Conservation (phyloP, 768 basidiomycete genomes). For the Pleurotus cornucopiae region DNA sequence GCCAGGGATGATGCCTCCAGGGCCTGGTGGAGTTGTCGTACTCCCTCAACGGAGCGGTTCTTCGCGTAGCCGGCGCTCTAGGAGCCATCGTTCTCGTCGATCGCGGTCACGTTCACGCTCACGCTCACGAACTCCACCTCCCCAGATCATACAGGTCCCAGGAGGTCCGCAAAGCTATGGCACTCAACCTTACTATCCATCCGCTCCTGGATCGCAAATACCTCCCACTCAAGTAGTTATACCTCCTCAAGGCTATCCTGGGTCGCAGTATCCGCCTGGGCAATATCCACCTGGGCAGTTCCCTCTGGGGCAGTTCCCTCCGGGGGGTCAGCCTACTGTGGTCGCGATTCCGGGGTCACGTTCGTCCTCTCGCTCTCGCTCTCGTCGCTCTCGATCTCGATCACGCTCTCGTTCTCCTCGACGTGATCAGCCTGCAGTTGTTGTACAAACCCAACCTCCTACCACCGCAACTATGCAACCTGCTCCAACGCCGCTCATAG, state of each 20-base stretch:
- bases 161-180: background rate
- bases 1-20: background rate
- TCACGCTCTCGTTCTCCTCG: constrained; percentile 19
- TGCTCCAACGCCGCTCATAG: constrained; percentile 10
- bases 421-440: background rate
- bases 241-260: too few relatives aligned
- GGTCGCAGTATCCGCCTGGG: too few relatives aligned
- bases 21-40: background rate
- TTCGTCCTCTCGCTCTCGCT: too few relatives aligned
- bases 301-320: too few relatives aligned
- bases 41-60: background rate
- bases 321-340: too few relatives aligned
- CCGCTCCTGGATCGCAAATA: background rate
- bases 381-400: constrained; percentile 14
- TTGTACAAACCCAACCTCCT: constrained; percentile 3
- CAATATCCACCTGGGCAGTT: too few relatives aligned
- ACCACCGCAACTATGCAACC: background rate
- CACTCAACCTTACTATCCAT: background rate
- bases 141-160: constrained; percentile 1
- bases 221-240: background rate
- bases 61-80: background rate
- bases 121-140: constrained; percentile 6
- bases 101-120: background rate
- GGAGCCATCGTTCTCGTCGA: background rate
- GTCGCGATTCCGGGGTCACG: background rate